phyloP scores from a whole-genome alignment of 1,139 yeast species.

The Debaryomyces fabryi region DNA sequence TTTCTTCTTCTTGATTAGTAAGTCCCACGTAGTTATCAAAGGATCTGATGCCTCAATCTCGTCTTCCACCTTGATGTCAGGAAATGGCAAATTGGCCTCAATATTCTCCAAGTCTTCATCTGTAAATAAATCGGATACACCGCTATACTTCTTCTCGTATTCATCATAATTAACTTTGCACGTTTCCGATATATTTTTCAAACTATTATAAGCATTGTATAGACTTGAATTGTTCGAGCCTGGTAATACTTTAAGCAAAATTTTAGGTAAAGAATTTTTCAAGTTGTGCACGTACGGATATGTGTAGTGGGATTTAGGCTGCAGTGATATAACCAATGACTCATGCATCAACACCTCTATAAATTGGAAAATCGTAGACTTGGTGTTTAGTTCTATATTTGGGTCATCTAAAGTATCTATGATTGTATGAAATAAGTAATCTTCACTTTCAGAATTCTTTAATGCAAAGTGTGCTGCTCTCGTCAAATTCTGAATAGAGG shows the following conservation, averaged over 20 bases:
- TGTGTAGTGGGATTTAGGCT: slow-evolving; percentile 31
- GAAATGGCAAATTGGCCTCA: slow-evolving; percentile 37
- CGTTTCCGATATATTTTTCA: slow-evolving; percentile 41
- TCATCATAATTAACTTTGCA: slow-evolving; percentile 34
- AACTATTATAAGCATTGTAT: slow-evolving; percentile 42
- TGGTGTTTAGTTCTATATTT: slow-evolving; percentile 54
- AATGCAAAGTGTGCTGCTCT: slow-evolving; percentile 63
- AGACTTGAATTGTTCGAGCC: slow-evolving; percentile 54
- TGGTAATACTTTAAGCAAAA: slow-evolving; percentile 56
- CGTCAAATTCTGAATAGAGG: slow-evolving; percentile 59
- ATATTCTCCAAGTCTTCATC: slow-evolving; percentile 39
- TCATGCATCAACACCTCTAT: slow-evolving; percentile 58
- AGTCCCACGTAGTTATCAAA: slow-evolving; percentile 49
- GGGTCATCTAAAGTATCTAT: slow-evolving; percentile 62
- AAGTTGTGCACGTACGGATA: slow-evolving; percentile 53
- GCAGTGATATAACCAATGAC: slow-evolving; percentile 36
- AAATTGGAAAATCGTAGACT: slow-evolving; percentile 70
- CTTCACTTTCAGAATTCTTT: slow-evolving; percentile 61
- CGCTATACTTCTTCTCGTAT: slow-evolving; percentile 29
- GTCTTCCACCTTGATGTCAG: slow-evolving; percentile 29
- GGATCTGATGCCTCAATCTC: slow-evolving; percentile 29
- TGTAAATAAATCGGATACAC: slow-evolving; percentile 31
- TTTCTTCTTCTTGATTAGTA: slow-evolving; percentile 48
- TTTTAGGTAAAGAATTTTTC: slow-evolving; percentile 43
- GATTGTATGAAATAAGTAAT: slow-evolving; percentile 72